Base-by-base conservation (phyloP, 805 yeast species). In the Metschnikowia lachancei region DNA sequence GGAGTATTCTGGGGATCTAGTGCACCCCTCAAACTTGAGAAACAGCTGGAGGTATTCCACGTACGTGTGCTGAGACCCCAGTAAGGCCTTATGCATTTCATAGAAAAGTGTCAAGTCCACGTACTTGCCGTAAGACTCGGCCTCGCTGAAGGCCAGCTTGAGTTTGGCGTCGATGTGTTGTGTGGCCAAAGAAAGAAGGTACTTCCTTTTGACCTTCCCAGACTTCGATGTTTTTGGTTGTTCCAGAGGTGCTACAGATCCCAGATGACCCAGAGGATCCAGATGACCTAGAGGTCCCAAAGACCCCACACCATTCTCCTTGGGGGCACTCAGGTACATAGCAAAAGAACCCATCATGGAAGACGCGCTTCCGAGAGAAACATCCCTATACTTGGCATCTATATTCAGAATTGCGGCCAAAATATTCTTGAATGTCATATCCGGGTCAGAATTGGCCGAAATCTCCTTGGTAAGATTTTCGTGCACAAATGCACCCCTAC, bases 61-160 rank as follows among this genome's bases (percentile, higher is more conserved):
- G 52, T 85, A 83, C 10, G 74, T 64, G 1, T 65, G 52, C 17
- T 60, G 58, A 34, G 60, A 36, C 10, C 46, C 40, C 9, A 48
- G 52, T 3, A 56, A 33, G 6, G 80, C 74, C 32, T 82, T 60
- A 80, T 83, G 85, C 26, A 56, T 54, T 26, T 76, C 78, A 62
- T 82, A 84, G 39, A 74, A 67, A 4, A 59, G 59, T 3, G 70
- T 59, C 43, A 88, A 66, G 50, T 88, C 92, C 16, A 90, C 52
- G 52, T 62, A 79, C 50, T 75, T 76, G 0, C 96, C 96, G 57
- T 74, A 77, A 29, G 65, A 63, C 60, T 90, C 96, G 26, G 75
- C 80, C 3, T 76, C 73, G 0, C 80, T 67, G 59, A 86, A 89
- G 5, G 79, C 40, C 0, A 57, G 43, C 14, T 78, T 76, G 3